Evolutionary conservation across 345 rosid genomes (phyloP), one percentile per base, ranked within the genome.

Genomic region (Pistacia atlantica): DNA sequence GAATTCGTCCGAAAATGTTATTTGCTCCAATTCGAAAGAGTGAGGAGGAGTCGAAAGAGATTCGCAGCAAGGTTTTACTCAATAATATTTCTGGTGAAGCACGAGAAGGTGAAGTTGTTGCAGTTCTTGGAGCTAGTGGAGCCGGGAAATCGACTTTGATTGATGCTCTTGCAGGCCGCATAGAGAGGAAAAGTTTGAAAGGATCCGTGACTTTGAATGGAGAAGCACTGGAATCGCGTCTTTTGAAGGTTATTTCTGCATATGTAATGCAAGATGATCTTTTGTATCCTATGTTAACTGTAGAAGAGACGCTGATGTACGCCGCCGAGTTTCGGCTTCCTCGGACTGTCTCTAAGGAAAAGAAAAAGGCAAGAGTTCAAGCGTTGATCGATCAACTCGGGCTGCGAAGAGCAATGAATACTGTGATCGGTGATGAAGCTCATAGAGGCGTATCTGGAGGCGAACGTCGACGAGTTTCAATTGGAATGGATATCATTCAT

Each of bases 221-320:
- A 4, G 82, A 83, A 59, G 73, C 60, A 2, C n/a, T 85, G 67
- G 88, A 73, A 65, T 83, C 88, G 5, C 17, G 83, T 46, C 79
- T 80, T 78, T 16, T 76, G 57, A 83, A 83, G 51, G 80, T 78
- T 57, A 76, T 85, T 13, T 85, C 88, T n/a, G 86, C 86, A 6
- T 85, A 83, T 62, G 88, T 83, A 42, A 80, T 80, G 88, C 88
- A 82, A 56, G 88, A 85, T 58, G 82, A 85, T 66, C 68, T 85
- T 22, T 37, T 80, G 14, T 85, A 68, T 17, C 88, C 88, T 1
- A 82, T 82, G 88, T 70, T 83, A 35, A 85, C 84, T 0, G 88
- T 85, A 2, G 84, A 85, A 66, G 88, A 85, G 65, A 85, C 88
- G 0, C 77, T 85, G 18, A 83, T 76, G 88, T 83, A 80, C 69